Conservation (phyloP, 805 yeast genomes). For the Clavispora asparagi region DNA sequence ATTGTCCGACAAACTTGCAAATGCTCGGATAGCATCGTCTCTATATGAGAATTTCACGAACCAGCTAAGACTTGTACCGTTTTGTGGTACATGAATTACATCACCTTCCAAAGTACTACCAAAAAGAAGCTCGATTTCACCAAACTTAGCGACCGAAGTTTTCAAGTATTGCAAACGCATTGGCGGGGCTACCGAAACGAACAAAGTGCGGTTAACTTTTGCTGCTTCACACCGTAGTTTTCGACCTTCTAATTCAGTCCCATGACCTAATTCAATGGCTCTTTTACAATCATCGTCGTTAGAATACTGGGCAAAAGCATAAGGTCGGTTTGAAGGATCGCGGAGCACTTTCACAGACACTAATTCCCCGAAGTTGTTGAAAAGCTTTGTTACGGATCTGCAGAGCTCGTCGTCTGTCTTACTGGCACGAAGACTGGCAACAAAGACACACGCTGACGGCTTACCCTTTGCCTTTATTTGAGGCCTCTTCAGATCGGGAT, state of each 20-base stretch:
- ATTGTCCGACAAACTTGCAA: constrained; percentile 58
- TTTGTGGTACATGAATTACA: neutral
- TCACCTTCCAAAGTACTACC: constrained; percentile 29
- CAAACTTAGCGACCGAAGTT: constrained; percentile 46
- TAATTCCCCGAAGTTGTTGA: constrained; percentile 65
- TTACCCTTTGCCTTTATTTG: constrained; percentile 1
- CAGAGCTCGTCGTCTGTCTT: constrained; percentile 68
- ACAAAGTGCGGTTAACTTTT: constrained; percentile 82
- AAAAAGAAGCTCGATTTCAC: constrained; percentile 69
- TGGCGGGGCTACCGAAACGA: constrained; percentile 36
- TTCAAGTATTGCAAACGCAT: constrained; percentile 30
- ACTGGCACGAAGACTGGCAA: constrained; percentile 69
- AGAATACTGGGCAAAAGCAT: constrained; percentile 86
- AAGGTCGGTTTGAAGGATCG: constrained; percentile 77
- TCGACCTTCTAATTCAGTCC: constrained; percentile 65
- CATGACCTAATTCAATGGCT: constrained; percentile 69
- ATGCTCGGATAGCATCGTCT: constrained; percentile 85
- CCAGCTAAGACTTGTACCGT: constrained; percentile 44
- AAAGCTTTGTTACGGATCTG: constrained; percentile 62
- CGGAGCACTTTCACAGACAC: constrained; percentile 76
- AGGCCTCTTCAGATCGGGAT: neutral
- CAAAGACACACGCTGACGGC: constrained; percentile 86
- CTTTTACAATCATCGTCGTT: constrained; percentile 61
- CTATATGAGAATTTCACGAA: constrained; percentile 73
- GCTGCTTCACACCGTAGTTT: constrained; percentile 86